phyloP scores from a whole-genome alignment of 1,139 yeast species.

The Pneumocystis carinii region DNA sequence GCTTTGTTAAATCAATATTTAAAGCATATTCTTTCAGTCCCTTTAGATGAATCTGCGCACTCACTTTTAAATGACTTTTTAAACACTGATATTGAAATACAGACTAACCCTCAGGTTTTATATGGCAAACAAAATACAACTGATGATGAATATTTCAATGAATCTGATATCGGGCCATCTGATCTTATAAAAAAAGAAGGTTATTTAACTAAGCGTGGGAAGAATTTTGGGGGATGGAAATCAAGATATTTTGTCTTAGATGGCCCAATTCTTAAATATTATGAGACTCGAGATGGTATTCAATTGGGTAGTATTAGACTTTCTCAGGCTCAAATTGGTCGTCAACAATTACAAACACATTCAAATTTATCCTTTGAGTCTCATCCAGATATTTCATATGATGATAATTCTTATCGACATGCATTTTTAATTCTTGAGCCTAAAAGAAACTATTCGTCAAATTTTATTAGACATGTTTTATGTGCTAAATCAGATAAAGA shows the following conservation, averaged over 20 bases:
- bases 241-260: slow-evolving; percentile 59
- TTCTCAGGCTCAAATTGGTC: slow-evolving; percentile 47
- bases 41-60: slow-evolving; percentile 23
- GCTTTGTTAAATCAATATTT: neutral
- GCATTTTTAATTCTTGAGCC: slow-evolving; percentile 62
- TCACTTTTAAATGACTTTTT: slow-evolving; percentile 46
- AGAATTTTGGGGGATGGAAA: slow-evolving; percentile 55
- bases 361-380: slow-evolving; percentile 32
- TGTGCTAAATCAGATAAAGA: slow-evolving; percentile 76
- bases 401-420: slow-evolving; percentile 59
- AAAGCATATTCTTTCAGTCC: neutral
- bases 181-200: slow-evolving; percentile 40
- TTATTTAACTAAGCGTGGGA: slow-evolving; percentile 46
- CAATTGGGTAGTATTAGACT: slow-evolving; percentile 44
- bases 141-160: slow-evolving; percentile 15
- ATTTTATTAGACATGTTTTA: slow-evolving; percentile 47
- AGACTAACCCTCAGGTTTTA: slow-evolving; percentile 41
- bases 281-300: slow-evolving; percentile 46
- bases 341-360: slow-evolving; percentile 32
- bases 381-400: slow-evolving; percentile 14
- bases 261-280: slow-evolving; percentile 46
- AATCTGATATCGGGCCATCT: neutral
- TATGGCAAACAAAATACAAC: slow-evolving; percentile 31
- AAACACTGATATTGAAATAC: slow-evolving; percentile 47
- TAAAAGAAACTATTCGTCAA: slow-evolving; percentile 38